Evolutionary conservation across 2,329 filamentous ascomycete species (phyloP).

Genomic region (Sporothrix luriei): DNA sequence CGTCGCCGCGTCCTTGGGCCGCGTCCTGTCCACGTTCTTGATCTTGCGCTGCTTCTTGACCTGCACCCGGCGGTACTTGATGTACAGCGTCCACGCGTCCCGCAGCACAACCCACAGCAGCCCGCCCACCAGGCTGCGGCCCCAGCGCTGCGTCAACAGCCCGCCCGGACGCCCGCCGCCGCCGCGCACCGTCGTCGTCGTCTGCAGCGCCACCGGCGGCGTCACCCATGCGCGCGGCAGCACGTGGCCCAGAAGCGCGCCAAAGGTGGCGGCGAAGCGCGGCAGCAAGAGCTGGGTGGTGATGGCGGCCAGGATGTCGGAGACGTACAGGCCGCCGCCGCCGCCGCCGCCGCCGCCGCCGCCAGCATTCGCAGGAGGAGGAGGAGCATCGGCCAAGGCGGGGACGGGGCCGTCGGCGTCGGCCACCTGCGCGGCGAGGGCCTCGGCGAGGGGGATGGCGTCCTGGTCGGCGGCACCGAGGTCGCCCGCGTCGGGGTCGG

Average conservation of each 20-base stretch:
- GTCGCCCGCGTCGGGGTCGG: background rate
- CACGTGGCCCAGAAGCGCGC: conserved; percentile 68
- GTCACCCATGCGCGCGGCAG: conserved; percentile 71
- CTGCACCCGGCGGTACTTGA: conserved; percentile 64
- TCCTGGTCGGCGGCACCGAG: conserved; percentile 1
- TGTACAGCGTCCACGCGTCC: conserved; percentile 63
- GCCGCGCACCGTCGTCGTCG: background rate
- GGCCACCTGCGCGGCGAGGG: background rate
- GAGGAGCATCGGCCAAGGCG: background rate
- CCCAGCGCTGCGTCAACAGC: conserved; percentile 82
- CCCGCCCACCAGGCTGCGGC: conserved; percentile 82
- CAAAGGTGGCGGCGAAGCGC: conserved; percentile 74
- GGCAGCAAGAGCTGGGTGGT: conserved; percentile 72
- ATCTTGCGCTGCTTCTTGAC: conserved; percentile 59
- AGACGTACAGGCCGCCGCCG: conserved; percentile 39
- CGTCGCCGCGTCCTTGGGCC: background rate
- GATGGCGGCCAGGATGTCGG: conserved; percentile 53
- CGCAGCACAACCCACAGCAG: conserved; percentile 86
- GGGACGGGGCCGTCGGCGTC: background rate
- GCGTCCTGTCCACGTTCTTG: conserved; percentile 50
- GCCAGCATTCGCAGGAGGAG: background rate
- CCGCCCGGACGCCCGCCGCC: conserved; percentile 47
- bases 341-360: background rate
- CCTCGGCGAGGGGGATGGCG: background rate
- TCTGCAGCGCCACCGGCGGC: conserved; percentile 39